Base-by-base conservation (phyloP, 169 alveolate species). In the Cystoisospora suis region DNA sequence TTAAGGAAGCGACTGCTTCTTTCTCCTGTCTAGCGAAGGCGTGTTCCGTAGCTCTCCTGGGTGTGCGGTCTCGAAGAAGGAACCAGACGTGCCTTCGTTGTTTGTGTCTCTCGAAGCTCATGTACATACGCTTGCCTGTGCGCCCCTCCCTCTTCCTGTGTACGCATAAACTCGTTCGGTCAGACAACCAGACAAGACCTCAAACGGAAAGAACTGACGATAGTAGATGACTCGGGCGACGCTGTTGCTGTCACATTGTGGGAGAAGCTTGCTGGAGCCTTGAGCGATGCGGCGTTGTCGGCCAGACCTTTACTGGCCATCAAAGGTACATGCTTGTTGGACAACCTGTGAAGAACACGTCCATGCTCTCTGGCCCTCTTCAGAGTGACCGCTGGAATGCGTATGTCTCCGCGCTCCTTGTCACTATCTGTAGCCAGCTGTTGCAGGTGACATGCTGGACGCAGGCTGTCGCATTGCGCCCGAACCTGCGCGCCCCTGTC, bases 111-210 rank as follows among this genome's bases (percentile, higher is more conserved):
- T n/a, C n/a, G n/a, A n/a, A n/a, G n/a, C n/a, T n/a, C n/a, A n/a
- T n/a, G n/a, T n/a, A n/a, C n/a, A n/a, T n/a, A n/a, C n/a, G n/a
- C n/a, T n/a, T n/a, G n/a, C n/a, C n/a, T n/a, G n/a, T n/a, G n/a
- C n/a, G n/a, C n/a, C n/a, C n/a, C n/a, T n/a, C n/a, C n/a, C n/a
- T n/a, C n/a, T n/a, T n/a, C n/a, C n/a, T n/a, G n/a, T n/a, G n/a
- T n/a, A n/a, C n/a, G n/a, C n/a, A n/a, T n/a, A n/a, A n/a, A n/a
- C n/a, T n/a, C n/a, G n/a, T n/a, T n/a, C n/a, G n/a, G 45, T 6
- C 77, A 86, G 91, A 36, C 20, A 3, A 86, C 49, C 46, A 45
- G 47, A 27, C 70, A 87, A n/a, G 81, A 87, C 45, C 61, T 87
- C 32, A 36, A 34, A 61, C 44, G 87, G 17, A 40, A 69, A 40